Percentiles rank a stretch among this genome's conserved stretches.
Evolutionary conservation across 2,329 filamentous ascomycete species (phyloP).

Genomic region (Grosmannia clavigera): DNA sequence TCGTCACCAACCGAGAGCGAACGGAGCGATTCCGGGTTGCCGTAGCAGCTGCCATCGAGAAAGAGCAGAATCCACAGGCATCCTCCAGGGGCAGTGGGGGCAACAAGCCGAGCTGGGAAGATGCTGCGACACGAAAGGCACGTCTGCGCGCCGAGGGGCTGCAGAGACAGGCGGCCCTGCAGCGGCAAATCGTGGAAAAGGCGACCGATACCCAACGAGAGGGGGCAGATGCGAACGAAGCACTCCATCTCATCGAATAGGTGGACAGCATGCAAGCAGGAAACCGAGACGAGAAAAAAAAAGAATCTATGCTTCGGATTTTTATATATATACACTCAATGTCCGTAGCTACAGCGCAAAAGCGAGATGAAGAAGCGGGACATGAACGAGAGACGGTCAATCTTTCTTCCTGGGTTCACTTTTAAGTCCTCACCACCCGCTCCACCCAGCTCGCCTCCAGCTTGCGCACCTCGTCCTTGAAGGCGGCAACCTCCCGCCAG

Average conservation of each 20-base stretch:
- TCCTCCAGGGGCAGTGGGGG: not conserved
- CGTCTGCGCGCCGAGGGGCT: conserved; percentile 48
- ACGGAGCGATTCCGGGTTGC: conserved; percentile 51
- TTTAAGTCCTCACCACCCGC: conserved; percentile 42
- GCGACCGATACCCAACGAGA: not conserved
- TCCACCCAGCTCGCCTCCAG: conserved; percentile 83
- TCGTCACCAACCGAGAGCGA: conserved; percentile 54
- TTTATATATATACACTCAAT: not conserved
- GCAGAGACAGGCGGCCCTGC: conserved; percentile 13
- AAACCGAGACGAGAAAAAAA: not conserved
- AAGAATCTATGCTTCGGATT: not conserved
- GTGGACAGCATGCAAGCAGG: not conserved
- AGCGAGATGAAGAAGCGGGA: not conserved
- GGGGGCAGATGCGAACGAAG: not conserved
- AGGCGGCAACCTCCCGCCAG: conserved; percentile 83
- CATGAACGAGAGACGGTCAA: not conserved
- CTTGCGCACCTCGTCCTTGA: conserved; percentile 78
- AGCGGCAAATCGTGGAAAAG: conserved; percentile 18
- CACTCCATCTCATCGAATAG: not conserved
- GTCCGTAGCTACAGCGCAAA: not conserved
- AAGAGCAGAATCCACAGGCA: conserved; percentile 15
- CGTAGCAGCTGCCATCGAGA: conserved; percentile 26
- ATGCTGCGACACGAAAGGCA: conserved; percentile 35
- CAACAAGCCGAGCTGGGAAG: conserved; percentile 35
- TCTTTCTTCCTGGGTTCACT: not conserved